Evolutionary conservation across 495 filamentous ascomycete genomes (phyloP).

Genomic region (Penicillium turbatum): DNA sequence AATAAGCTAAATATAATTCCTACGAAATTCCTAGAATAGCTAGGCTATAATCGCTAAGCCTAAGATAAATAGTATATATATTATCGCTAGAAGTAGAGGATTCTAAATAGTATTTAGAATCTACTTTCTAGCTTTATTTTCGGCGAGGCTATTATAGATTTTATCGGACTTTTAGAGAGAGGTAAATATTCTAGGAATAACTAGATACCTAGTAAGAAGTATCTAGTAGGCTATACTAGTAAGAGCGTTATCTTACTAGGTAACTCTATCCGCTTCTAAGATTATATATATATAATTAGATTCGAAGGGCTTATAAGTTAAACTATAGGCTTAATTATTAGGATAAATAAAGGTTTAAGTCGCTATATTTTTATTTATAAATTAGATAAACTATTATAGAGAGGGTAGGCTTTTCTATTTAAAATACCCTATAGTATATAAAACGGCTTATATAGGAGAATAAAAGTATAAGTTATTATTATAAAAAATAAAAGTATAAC

Average conservation of each 20-base stretch:
- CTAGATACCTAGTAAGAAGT: conserved; percentile 33
- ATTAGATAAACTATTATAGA: not conserved
- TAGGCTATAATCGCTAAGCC: conserved; percentile 12
- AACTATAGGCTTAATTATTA: not conserved
- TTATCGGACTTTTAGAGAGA: conserved; percentile 23
- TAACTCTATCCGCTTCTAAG: not conserved
- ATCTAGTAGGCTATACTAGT: conserved; percentile 31
- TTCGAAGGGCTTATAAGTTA: not conserved
- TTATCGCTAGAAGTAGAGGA: conserved; percentile 19
- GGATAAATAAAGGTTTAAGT: not conserved
- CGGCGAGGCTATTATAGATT: conserved; percentile 5
- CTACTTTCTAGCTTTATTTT: conserved; percentile 6
- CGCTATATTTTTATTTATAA: not conserved
- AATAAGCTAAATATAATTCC: conserved; percentile 31
- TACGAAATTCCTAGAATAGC: conserved; percentile 19
- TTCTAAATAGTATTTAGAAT: conserved; percentile 25
- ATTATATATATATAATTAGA: not conserved
- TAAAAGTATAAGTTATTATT: no score
- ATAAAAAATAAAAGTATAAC: no score
- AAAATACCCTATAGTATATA: not conserved
- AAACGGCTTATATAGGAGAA: not conserved
- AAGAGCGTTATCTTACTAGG: not conserved
- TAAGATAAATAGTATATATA: conserved; percentile 16
- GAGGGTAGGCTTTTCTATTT: not conserved
- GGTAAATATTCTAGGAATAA: conserved; percentile 35